Base-by-base conservation (phyloP, 768 basidiomycete species). In the Hypholoma fasciculare region DNA sequence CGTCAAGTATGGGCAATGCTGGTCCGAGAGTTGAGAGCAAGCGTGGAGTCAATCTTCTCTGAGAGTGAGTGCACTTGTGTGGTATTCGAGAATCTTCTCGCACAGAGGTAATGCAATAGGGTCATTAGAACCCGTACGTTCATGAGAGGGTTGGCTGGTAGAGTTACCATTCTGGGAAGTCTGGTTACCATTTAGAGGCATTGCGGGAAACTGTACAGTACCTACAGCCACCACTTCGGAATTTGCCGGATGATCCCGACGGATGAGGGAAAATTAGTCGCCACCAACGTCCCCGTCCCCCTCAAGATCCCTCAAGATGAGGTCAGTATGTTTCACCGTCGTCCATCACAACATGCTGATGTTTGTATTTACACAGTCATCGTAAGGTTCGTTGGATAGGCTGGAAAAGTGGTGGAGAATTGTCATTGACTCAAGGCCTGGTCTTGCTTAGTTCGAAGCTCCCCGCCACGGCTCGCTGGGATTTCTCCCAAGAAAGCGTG, bases 381-480 rank as follows among this genome's bases (percentile, higher is more conserved):
- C 91, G 91, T 86, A 93, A 93, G 88, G 91, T 93, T 64, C 44
- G 78, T 71, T 62, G 36, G 59, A 64, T 36, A 44, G 14, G 47
- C 49, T 38, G 44, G 17, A 51, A 37, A 34, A 7, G 40, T 47
- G 43, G 52, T 49, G 49, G 52, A 49, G 50, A 50, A 47, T 49
- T n/a, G 50, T 56, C 51, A 53, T 58, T 65, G 54, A 61, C 47
- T 54, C 37, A 52, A 42, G 49, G 36, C 23, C 59, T 52, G 58
- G 50, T 63, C 52, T 34, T 51, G 49, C 20, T 51, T 71, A 96
- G 95, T 98, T 88, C 81, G 96, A 98, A 90, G 94, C 94, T 65
- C 96, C 96, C 71, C 94, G 96, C 73, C 93, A 96, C 78, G 96
- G 96, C 72, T 97, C 95, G 64, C 88, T 98, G 69, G 96, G 95